phyloP scores from a whole-genome alignment of 2,329 filamentous ascomycete species.

The Cladosporium sp. region DNA sequence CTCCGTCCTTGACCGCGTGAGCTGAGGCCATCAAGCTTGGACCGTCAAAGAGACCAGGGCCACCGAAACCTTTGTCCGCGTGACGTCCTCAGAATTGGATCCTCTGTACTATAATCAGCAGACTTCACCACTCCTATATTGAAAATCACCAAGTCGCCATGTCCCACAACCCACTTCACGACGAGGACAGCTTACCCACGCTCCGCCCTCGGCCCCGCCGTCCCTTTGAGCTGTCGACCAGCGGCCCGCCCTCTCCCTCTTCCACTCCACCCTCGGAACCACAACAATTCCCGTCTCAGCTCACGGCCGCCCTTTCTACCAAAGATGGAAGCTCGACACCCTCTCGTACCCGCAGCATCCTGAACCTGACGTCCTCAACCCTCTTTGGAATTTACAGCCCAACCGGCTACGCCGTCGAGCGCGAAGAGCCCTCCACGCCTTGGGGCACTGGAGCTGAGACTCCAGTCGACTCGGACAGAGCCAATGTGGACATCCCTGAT shows the following conservation, averaged over 20 bases:
- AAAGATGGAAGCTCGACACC: slow-evolving; percentile 37
- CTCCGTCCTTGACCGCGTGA: background rate
- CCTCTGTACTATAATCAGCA: background rate
- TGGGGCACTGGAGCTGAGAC: slow-evolving; percentile 62
- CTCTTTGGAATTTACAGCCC: slow-evolving; percentile 86
- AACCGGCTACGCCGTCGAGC: slow-evolving; percentile 47
- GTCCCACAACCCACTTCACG: slow-evolving; percentile 21
- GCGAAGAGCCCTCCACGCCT: slow-evolving; percentile 50
- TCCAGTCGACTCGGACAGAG: slow-evolving; percentile 11
- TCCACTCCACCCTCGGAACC: slow-evolving; percentile 21
- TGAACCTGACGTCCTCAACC: slow-evolving; percentile 84
- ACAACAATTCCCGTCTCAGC: slow-evolving; percentile 13
- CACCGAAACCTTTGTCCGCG: slow-evolving; percentile 14
- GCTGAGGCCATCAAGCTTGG: slow-evolving; percentile 10
- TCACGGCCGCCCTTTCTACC: slow-evolving; percentile 3
- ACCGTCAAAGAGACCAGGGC: slow-evolving; percentile 15
- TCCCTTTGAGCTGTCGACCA: slow-evolving; percentile 57
- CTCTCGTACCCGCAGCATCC: slow-evolving; percentile 65
- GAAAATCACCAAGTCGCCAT: slow-evolving; percentile 13
- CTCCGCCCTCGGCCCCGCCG: slow-evolving; percentile 59
- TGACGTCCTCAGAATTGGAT: slow-evolving; percentile 2
- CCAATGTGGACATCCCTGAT: slow-evolving; percentile 19
- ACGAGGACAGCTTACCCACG: slow-evolving; percentile 17
- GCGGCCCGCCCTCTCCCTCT: slow-evolving; percentile 33
- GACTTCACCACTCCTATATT: background rate